Evolutionary conservation across 345 rosid species (phyloP), one percentile per base, ranked within the genome.

Genomic region (Gossypium stocksii): DNA sequence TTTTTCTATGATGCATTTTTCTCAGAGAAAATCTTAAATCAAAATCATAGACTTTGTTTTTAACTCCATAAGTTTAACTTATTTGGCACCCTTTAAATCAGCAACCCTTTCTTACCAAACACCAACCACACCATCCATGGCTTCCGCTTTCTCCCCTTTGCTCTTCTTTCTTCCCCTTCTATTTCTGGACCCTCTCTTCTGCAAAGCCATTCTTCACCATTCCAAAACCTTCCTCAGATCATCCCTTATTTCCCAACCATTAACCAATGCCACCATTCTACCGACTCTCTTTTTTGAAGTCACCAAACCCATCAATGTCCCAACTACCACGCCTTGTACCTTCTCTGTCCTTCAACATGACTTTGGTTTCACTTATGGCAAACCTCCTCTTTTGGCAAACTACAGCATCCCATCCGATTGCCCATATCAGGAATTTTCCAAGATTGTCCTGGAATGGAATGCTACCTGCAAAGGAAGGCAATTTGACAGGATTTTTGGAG

Each of bases 281-380:
- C 94, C 91, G 3, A 86, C 87, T 34, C 83, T 77, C 52, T 94
- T 61, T 88, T 94, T 94, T 75, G 98, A 94, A 73, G 98, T 94
- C 5, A 85, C 87, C 70, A 86, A 78, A 78, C 97, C 97, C 58
- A 85, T 83, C 60, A 57, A 75, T 1, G 57, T 80, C 57, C 81
- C 88, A 66, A 79, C 73, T 6, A 72, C 83, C 19, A 68, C 76
- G 23, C 92, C 92, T 1, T 94, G 93, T 83, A 78, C 86, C 0
- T 74, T 83, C 83, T 81, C 45, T 16, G 34, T 94, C 45, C 92
- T 94, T 80, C 88, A 58, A 43, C 95, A 92, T 70, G 91, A 89
- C 57, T 94, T 94, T 51, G 97, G 81, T 27, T 87, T 71, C 81
- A 94, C 97, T 7, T 90, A 92, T 2, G 82, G 84, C 2, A 83